Conservation (phyloP, 495 filamentous ascomycete genomes). For the Bathelium albidoporum region DNA sequence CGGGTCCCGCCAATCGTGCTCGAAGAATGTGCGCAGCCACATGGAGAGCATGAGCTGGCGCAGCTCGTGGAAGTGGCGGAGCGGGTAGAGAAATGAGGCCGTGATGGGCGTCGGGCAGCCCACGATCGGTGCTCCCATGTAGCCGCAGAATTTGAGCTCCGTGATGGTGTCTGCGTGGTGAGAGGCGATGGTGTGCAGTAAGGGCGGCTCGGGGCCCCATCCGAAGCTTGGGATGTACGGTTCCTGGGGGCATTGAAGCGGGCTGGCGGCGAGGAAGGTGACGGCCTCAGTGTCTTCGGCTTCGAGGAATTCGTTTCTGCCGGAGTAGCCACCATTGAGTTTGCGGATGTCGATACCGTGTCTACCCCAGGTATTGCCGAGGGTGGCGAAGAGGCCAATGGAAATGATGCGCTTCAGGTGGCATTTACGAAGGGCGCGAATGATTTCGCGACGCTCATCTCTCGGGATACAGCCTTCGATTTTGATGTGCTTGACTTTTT, state of each 20-base stretch:
- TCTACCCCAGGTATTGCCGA: slow-evolving; percentile 29
- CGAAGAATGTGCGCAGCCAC: slow-evolving; percentile 23
- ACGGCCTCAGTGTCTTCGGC: slow-evolving; percentile 21
- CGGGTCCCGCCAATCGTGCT: slow-evolving; percentile 17
- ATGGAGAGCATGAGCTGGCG: slow-evolving; percentile 22
- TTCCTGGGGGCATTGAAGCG: background rate
- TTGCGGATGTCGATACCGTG: slow-evolving; percentile 16
- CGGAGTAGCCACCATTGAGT: background rate
- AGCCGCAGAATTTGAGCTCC: slow-evolving; percentile 31
- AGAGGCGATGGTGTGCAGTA: slow-evolving; percentile 25
- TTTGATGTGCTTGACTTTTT: slow-evolving; percentile 25
- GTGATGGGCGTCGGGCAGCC: slow-evolving; percentile 21
- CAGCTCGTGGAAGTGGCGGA: slow-evolving; percentile 27
- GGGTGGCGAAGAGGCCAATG: slow-evolving; percentile 23
- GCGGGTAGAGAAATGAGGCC: slow-evolving; percentile 19
- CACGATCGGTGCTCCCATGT: slow-evolving; percentile 21
- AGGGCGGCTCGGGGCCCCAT: slow-evolving; percentile 21
- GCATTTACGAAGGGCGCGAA: slow-evolving; percentile 26
- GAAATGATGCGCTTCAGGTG: slow-evolving; percentile 26
- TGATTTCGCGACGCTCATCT: slow-evolving; percentile 28
- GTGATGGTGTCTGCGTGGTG: slow-evolving; percentile 22
- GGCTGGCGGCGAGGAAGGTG: background rate
- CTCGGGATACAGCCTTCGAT: slow-evolving; percentile 30
- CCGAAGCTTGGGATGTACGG: slow-evolving; percentile 14
- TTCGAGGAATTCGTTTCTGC: slow-evolving; percentile 9